Base-by-base conservation (phyloP, 768 basidiomycete species). In the Rhizopogon roseolus region DNA sequence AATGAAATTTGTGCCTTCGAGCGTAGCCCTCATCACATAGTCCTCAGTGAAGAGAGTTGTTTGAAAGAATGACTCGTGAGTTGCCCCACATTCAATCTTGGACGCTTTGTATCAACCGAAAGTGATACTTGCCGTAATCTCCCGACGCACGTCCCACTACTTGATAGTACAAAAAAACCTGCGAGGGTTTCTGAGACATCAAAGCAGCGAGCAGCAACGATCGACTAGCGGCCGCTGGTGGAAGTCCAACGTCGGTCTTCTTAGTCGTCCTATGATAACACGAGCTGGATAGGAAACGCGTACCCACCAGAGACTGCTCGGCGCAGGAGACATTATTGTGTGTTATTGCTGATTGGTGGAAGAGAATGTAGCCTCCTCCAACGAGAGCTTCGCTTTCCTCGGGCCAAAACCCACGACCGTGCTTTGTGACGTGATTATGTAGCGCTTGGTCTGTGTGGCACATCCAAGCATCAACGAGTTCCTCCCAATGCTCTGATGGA, bases 401-500 rank as follows among this genome's bases (percentile, higher is more conserved):
- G 1, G 96, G 95, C 88, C 90, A 93, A 67, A 98, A 88, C 16
- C 88, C 89, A 71, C 74, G 57, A 1, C 77, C 74, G 57, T 79
- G 79, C 56, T 80, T 76, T 49, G 80, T 70, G 3, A 92, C 79
- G 13, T 84, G 81, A 34, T 85, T 84, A 57, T 88, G 81, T 46
- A 98, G 73, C 41, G 81, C 84, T 72, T 96, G 93, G 63, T 97
- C 93, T 8, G 84, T 69, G 68, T 98, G 96, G 62, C 96, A 98
- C 89, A 98, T 93, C 96, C 96, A 98, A 6, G 94, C 88, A 57
- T 98, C 96, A 17, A 98, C 83, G 14, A 98, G 84, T 67, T 98
- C 96, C 57, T 93, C 88, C 96, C 96, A 98, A 62, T 98, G 88
- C 65, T 98, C 95, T 4, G 91, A 94, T 3, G 96, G 96, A 11